Percentiles rank a stretch among this genome's conserved stretches.
Conservation (phyloP, 1,139 yeast species). For the Entelexis paramagnoliae region DNA sequence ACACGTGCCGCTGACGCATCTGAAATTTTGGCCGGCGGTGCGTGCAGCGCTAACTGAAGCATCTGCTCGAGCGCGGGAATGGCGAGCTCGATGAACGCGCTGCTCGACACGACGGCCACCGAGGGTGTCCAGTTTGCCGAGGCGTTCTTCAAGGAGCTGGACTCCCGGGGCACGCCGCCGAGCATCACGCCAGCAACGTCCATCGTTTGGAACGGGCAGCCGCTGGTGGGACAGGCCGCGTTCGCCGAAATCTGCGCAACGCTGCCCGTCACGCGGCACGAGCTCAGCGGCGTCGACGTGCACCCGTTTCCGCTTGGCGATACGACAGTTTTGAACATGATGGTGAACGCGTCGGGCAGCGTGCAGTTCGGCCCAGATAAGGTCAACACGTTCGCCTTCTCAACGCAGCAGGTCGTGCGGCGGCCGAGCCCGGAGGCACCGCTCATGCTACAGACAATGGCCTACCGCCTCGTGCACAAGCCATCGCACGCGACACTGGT, state of each 20-base stretch:
- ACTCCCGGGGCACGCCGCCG: constrained; percentile 13
- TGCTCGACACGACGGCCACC: constrained; percentile 21
- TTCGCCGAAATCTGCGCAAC: constrained; percentile 28
- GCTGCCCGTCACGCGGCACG: constrained; percentile 31
- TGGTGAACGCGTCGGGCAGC: constrained; percentile 29
- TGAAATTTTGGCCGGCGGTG: background rate
- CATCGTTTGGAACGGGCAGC: constrained; percentile 35
- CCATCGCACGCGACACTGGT: constrained; percentile 29
- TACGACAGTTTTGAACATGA: constrained; percentile 23
- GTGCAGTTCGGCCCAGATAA: constrained; percentile 29
- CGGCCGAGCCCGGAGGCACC: constrained; percentile 25
- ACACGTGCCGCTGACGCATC: background rate
- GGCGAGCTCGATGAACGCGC: constrained; percentile 12
- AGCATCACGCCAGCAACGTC: constrained; percentile 28
- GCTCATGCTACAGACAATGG: constrained; percentile 26
- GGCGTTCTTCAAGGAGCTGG: constrained; percentile 19
- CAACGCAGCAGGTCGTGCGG: constrained; percentile 29
- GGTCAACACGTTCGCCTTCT: constrained; percentile 29
- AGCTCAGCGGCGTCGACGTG: constrained; percentile 29
- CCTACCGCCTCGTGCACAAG: constrained; percentile 31
- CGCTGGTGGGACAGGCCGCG: constrained; percentile 33
- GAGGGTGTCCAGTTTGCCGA: constrained; percentile 18
- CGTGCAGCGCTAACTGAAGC: background rate
- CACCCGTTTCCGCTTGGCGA: constrained; percentile 31
- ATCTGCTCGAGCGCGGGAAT: background rate